These are phyloP conservation scores for Sechiopsis laciniata DNA, from an alignment of 306 rosid genomes.

Conservation along the genomic window DNA sequence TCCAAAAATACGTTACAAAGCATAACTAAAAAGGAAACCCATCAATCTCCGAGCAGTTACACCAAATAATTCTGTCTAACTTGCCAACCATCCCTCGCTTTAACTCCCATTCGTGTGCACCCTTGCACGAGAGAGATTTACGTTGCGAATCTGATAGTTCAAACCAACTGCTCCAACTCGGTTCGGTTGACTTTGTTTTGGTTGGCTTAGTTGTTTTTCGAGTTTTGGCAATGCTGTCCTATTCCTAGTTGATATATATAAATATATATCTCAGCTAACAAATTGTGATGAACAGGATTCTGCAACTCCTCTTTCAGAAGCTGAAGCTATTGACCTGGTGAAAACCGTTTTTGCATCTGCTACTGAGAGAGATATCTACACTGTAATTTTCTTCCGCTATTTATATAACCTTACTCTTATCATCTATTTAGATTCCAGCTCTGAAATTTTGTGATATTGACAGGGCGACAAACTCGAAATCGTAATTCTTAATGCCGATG, in stretches of 20 bases:
- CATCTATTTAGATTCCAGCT: background rate
- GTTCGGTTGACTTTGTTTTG: background rate
- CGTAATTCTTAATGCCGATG: constrained; percentile 55
- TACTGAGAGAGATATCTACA: constrained; percentile 89
- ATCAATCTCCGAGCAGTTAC: too few relatives aligned
- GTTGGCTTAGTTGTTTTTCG: background rate
- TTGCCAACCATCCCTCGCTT: too few relatives aligned
- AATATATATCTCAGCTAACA: background rate
- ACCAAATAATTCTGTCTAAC: too few relatives aligned
- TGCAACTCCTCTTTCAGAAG: constrained; percentile 81
- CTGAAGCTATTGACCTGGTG: constrained; percentile 75
- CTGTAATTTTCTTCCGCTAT: constrained; percentile 43
- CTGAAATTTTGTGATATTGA: constrained; percentile 21
- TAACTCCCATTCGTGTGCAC: too few relatives aligned
- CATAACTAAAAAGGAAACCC: too few relatives aligned
- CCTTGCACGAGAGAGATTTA: too few relatives aligned
- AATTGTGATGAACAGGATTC: constrained; percentile 56
- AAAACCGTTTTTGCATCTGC: constrained; percentile 93
- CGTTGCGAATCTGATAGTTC: background rate
- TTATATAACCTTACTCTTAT: background rate
- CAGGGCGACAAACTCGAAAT: constrained; percentile 87
- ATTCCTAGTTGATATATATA: constrained; percentile 11
- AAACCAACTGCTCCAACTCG: background rate
- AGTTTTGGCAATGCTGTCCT: background rate
- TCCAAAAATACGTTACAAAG: too few relatives aligned